Evolutionary conservation across 208 protist genomes (phyloP).

Genomic region (Acanthamoeba rhysodes): DNA sequence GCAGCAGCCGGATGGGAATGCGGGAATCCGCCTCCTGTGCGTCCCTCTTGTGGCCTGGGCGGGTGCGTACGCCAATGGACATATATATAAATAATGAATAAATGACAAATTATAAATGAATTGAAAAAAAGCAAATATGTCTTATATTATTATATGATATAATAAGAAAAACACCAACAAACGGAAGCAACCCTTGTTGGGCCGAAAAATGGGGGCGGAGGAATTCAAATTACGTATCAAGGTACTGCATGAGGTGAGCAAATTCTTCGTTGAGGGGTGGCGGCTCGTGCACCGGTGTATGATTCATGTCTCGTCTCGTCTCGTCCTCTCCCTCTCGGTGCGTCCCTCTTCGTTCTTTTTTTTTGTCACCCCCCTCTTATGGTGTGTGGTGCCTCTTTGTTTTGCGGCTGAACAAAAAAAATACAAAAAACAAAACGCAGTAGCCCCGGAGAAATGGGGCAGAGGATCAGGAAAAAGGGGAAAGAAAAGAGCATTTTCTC

Average conservation of each 20-base stretch:
- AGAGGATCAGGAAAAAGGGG: too few species aligned
- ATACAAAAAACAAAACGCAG: too few species aligned
- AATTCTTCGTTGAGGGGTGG: background rate
- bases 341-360: too few species aligned
- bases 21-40: background rate
- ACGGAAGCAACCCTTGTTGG: background rate
- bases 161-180: background rate
- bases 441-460: too few species aligned
- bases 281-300: too few species aligned
- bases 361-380: too few species aligned
- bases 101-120: background rate
- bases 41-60: background rate
- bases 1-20: background rate
- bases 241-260: conserved; percentile 58
- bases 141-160: background rate
- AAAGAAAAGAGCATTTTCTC: too few species aligned
- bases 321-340: too few species aligned
- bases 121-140: background rate
- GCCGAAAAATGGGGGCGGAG: background rate
- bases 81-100: background rate
- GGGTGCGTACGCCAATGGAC: too few species aligned
- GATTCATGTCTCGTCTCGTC: too few species aligned
- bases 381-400: too few species aligned
- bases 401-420: too few species aligned
- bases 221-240: conserved; percentile 30